Base-by-base conservation (phyloP, 345 rosid genomes). In the Microcos paniculata region DNA sequence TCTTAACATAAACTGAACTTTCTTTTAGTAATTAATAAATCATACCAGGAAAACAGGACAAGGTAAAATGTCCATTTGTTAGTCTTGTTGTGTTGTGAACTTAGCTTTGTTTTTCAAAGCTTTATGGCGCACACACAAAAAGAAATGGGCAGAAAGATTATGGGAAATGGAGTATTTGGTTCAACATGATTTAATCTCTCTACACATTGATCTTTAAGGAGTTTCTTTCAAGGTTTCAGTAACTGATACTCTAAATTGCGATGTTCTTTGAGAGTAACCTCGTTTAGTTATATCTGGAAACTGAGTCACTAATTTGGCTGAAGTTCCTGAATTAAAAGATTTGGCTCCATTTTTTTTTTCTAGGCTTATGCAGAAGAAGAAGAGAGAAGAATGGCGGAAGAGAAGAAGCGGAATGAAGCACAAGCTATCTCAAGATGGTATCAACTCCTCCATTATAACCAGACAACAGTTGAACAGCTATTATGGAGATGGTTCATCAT, bases 281-380 rank as follows among this genome's bases (percentile, higher is more conserved):
- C 33, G 4, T 24, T 57, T 5, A 11, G 12, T 26, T 13, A 57
- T 4, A 28, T 14, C 12, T 21, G 9, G 35, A 9, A 28, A 61
- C 10, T 30, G 56, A 40, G 16, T n/a, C 52, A 6, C 19, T 28
- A 45, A 43, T 33, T 42, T 14, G 58, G 65, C 63, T 21, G 3
- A 57, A 33, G 0, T 30, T 70, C 57, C 72, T 38, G 9, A 28
- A 28, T 10, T 28, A 18, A 48, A 46, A 26, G 53, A 70, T 33
- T 8, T 18, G 52, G 35, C 14, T 52, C 58, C 16, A 10, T 51
- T 64, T 58, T 53, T 57, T 57, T 49, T 68, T 38, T 62, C 5
- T 80, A 94, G 98, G 99, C 97, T 76, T 92, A 85, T 84, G 91
- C 85, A 6, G 97, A 95, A 81, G 98, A 93, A 80, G 86, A 86